phyloP scores from a whole-genome alignment of 305 asterid genomes.

The Solanum hybrid region DNA sequence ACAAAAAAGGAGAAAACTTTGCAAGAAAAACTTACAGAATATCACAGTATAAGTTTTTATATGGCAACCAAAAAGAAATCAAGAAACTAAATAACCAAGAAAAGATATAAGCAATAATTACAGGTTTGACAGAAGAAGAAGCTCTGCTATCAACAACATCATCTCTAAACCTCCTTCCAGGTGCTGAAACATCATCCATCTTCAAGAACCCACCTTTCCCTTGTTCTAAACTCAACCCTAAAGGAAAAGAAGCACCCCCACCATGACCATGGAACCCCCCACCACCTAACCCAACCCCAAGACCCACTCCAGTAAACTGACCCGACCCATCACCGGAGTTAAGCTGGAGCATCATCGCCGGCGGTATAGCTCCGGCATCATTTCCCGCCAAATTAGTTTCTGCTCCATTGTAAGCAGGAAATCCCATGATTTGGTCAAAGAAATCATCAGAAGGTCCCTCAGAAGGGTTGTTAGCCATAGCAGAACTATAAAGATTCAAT shows the following conservation, averaged over 20 bases:
- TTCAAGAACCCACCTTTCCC: constrained; percentile 63
- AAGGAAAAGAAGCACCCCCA: constrained; percentile 49
- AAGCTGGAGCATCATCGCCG: constrained; percentile 39
- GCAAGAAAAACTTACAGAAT: background rate
- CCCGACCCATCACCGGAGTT: constrained; percentile 48
- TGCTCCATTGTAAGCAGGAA: constrained; percentile 40
- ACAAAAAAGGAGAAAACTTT: background rate
- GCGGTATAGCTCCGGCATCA: constrained; percentile 39
- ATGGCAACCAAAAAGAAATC: background rate
- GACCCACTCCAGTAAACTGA: constrained; percentile 44
- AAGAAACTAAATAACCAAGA: background rate
- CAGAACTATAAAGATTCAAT: background rate
- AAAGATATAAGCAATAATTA: constrained; percentile 8
- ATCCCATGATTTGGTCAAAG: constrained; percentile 53
- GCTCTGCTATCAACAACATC: constrained; percentile 51
- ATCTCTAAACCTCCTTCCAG: constrained; percentile 62
- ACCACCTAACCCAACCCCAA: constrained; percentile 27
- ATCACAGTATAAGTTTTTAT: background rate
- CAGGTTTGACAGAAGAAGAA: constrained; percentile 49
- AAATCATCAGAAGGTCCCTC: constrained; percentile 72
- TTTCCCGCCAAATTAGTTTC: constrained; percentile 39
- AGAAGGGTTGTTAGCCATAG: constrained; percentile 69
- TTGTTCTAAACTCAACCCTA: constrained; percentile 82
- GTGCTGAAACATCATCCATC: constrained; percentile 48
- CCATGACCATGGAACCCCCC: constrained; percentile 24